A percentile compares a stretch with the other conserved stretches of the same genome.
These are phyloP conservation scores for Crithidia fasciculata DNA, from an alignment of 208 protist genomes.

Conservation along the genomic window DNA sequence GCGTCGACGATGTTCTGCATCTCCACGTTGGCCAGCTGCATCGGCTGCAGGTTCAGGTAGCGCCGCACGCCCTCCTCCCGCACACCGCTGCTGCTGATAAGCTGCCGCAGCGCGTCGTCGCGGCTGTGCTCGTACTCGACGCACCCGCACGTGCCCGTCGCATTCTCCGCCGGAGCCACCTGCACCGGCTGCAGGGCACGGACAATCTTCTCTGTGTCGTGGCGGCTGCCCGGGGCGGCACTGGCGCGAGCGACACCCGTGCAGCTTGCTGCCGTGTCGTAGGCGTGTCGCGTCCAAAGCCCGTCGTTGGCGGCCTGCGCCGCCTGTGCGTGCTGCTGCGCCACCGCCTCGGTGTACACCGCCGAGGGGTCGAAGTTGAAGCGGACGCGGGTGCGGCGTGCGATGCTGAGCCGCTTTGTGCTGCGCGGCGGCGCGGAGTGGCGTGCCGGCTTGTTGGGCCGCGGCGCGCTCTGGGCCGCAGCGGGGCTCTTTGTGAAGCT, in stretches of 20 bases:
- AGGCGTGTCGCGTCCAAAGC: slow-evolving; percentile 39
- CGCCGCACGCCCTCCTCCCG: slow-evolving; percentile 53
- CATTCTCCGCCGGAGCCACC: slow-evolving; percentile 14
- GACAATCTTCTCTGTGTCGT: slow-evolving; percentile 42
- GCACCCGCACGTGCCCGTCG: slow-evolving; percentile 42
- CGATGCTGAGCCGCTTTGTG: slow-evolving; percentile 25
- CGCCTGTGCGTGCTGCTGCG: slow-evolving; percentile 22
- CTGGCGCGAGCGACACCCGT: slow-evolving; percentile 20
- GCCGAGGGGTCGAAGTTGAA: slow-evolving; percentile 30
- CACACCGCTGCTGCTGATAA: slow-evolving; percentile 33
- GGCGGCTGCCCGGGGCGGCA: slow-evolving; percentile 12
- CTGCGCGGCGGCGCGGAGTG: not conserved
- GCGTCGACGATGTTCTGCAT: slow-evolving; percentile 45
- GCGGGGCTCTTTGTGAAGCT: too few species aligned
- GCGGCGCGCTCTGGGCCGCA: too few species aligned
- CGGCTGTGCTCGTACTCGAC: slow-evolving; percentile 32
- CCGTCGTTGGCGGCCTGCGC: slow-evolving; percentile 18
- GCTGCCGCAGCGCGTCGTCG: slow-evolving; percentile 29
- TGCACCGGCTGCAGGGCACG: slow-evolving; percentile 59
- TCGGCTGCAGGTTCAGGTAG: slow-evolving; percentile 76
- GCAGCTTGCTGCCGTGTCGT: slow-evolving; percentile 31
- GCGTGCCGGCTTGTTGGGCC: too few species aligned
- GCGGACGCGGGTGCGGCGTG: slow-evolving; percentile 20
- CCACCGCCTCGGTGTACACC: slow-evolving; percentile 34
- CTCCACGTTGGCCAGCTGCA: slow-evolving; percentile 65